A percentile compares a stretch with the other conserved stretches of the same genome.
phyloP scores from a whole-genome alignment of 768 basidiomycete genomes.

The Pisolithus albus region DNA sequence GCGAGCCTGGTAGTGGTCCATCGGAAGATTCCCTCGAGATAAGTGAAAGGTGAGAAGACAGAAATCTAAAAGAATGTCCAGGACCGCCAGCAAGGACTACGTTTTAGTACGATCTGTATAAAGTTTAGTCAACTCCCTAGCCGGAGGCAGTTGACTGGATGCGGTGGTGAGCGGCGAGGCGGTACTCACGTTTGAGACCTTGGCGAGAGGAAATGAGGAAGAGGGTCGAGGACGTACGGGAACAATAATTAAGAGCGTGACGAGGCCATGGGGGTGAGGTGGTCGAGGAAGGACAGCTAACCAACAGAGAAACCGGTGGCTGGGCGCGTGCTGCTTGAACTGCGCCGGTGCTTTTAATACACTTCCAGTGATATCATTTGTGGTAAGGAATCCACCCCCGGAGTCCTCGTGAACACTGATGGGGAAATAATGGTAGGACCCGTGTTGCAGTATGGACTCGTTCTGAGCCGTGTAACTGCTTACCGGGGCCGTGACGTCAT shows the following conservation, averaged over 20 bases:
- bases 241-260: no score
- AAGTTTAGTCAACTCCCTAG: conserved; percentile 16
- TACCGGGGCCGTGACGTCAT: background rate
- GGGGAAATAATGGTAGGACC: no score
- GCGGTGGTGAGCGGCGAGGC: background rate
- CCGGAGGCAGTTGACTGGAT: background rate
- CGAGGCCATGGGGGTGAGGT: no score
- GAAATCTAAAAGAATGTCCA: background rate
- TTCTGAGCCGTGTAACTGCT: no score
- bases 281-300: no score
- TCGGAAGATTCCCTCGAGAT: conserved; percentile 4
- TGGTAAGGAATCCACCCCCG: no score
- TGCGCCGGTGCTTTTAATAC: no score
- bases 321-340: no score
- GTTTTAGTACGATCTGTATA: conserved; percentile 22
- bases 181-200: background rate
- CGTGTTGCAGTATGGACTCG: no score
- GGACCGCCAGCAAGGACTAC: conserved; percentile 19
- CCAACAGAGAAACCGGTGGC: no score
- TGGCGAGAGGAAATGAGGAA: background rate
- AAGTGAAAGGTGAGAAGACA: background rate
- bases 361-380: no score
- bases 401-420: no score
- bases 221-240: background rate
- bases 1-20: conserved; percentile 22